Conservation (phyloP, 306 rosid genomes). For the Argentina anserina region DNA sequence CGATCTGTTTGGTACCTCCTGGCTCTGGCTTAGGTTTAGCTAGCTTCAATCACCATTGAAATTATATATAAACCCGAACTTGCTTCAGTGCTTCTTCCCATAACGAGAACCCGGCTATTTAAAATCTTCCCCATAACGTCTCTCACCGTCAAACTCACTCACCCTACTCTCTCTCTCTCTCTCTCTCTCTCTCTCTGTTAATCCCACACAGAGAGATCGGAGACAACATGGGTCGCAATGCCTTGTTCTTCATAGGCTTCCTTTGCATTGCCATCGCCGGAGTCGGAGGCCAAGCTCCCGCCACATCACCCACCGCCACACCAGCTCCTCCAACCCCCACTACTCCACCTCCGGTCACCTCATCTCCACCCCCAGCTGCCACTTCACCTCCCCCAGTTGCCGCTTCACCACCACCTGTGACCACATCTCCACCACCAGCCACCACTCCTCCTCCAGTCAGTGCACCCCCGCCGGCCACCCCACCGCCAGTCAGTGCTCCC, state of each 20-base stretch:
- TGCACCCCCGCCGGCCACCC: constrained; percentile 29
- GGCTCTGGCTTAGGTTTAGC: background rate
- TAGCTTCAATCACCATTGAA: too few relatives aligned
- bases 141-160: background rate
- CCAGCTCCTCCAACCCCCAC: constrained; percentile 35
- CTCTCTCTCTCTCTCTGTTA: background rate
- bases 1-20: constrained; percentile 11
- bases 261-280: constrained; percentile 46
- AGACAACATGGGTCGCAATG: constrained; percentile 23
- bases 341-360: constrained; percentile 17
- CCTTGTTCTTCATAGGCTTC: constrained; percentile 32
- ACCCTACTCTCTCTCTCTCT: constrained; percentile 2
- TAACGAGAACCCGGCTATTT: constrained; percentile 31
- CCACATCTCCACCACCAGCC: constrained; percentile 6
- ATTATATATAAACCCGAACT: background rate
- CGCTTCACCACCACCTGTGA: constrained; percentile 5
- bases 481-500: constrained; percentile 24
- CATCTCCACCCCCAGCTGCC: constrained; percentile 30
- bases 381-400: constrained; percentile 24
- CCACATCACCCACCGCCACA: constrained; percentile 49
- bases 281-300: constrained; percentile 65
- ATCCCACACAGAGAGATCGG: background rate
- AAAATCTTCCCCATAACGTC: constrained; percentile 7
- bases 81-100: background rate
- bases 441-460: constrained; percentile 31